Evolutionary conservation across 169 alveolate species (phyloP).

Genomic region (Plasmodium ovale): DNA sequence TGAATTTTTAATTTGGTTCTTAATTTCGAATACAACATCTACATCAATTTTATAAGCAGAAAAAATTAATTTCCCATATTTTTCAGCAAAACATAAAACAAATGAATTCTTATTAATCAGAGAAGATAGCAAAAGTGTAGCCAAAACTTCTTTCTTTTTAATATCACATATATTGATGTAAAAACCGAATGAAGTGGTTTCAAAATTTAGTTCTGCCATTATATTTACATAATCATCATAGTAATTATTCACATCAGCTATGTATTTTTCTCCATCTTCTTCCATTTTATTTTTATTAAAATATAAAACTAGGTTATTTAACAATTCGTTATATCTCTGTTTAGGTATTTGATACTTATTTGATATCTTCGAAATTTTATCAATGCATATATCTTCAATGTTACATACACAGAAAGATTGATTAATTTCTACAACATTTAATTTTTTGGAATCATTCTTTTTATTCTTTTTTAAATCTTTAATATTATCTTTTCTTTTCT

Average conservation of each 20-base stretch:
- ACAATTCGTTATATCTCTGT: constrained; percentile 50
- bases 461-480: constrained; percentile 38
- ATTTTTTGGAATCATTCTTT: constrained; percentile 57
- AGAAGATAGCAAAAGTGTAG: constrained; percentile 45
- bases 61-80: constrained; percentile 66
- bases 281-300: constrained; percentile 70
- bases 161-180: constrained; percentile 57
- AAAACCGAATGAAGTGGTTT: constrained; percentile 66
- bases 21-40: constrained; percentile 64
- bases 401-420: constrained; percentile 73
- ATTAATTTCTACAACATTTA: constrained; percentile 51
- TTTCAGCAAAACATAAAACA: constrained; percentile 63
- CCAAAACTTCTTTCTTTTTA: constrained; percentile 63
- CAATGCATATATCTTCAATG: constrained; percentile 73
- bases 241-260: constrained; percentile 52
- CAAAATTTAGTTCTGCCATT: constrained; percentile 63
- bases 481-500: neutral
- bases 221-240: constrained; percentile 69
- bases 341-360: constrained; percentile 52
- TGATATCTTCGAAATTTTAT: constrained; percentile 33
- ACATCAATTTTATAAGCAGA: constrained; percentile 74
- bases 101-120: constrained; percentile 65
- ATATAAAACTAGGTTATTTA: constrained; percentile 69
- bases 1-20: constrained; percentile 60
- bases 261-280: constrained; percentile 75